Evolutionary conservation across 2,329 filamentous ascomycete genomes (phyloP).

Genomic region (Arthroderma sp.): DNA sequence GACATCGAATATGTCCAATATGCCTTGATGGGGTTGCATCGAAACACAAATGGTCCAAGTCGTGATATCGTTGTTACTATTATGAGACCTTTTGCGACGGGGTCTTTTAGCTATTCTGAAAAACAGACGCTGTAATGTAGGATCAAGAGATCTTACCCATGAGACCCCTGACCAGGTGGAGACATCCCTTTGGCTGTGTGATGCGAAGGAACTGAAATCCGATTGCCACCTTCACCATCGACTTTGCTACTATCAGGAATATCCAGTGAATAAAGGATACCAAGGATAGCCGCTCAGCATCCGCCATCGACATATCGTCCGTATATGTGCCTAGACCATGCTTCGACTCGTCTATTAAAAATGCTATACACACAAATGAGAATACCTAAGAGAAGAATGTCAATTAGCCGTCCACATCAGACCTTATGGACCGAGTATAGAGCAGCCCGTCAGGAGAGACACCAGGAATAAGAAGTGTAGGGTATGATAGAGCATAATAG

Average conservation of each 20-base stretch:
- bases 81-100: not conserved
- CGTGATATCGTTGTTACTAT: slow-evolving; percentile 21
- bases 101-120: not conserved
- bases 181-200: slow-evolving; percentile 29
- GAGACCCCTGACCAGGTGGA: slow-evolving; percentile 31
- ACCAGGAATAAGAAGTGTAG: not conserved
- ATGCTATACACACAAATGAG: slow-evolving; percentile 23
- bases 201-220: slow-evolving; percentile 37
- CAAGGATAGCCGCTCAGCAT: slow-evolving; percentile 29
- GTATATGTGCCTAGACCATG: slow-evolving; percentile 40
- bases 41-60: slow-evolving; percentile 37
- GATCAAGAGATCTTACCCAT: slow-evolving; percentile 26
- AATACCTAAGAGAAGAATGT: slow-evolving; percentile 14
- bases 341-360: slow-evolving; percentile 35
- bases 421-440: no score
- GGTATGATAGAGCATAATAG: no score
- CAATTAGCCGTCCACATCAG: not conserved
- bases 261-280: slow-evolving; percentile 39
- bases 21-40: slow-evolving; percentile 36
- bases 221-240: slow-evolving; percentile 39
- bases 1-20: slow-evolving; percentile 32
- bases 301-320: slow-evolving; percentile 24
- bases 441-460: not conserved
- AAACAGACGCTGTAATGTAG: not conserved
- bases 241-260: slow-evolving; percentile 36